Percentiles rank a stretch among this genome's conserved stretches.
Evolutionary conservation across 768 basidiomycete genomes (phyloP).

Genomic region (Auriscalpium vulgare): DNA sequence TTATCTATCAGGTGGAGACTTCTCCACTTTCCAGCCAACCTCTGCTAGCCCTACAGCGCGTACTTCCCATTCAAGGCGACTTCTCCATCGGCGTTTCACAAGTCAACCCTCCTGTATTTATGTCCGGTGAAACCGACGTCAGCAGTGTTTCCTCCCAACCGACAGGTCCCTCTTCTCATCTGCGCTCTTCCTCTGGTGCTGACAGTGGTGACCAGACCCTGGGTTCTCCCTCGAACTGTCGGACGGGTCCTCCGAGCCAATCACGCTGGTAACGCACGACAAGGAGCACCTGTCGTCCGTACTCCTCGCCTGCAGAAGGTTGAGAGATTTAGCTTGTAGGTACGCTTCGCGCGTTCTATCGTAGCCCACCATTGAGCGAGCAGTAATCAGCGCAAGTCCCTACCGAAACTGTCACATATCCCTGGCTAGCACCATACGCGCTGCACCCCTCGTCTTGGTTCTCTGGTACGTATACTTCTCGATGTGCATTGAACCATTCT

Average conservation of each 20-base stretch:
- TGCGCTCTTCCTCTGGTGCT: neutral
- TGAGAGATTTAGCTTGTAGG: conserved; percentile 10
- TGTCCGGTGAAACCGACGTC: no score
- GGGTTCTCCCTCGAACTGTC: conserved; percentile 3
- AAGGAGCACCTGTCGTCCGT: conserved; percentile 6
- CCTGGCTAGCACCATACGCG: conserved; percentile 12
- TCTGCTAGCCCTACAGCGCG: conserved; percentile 8
- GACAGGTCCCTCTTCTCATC: no score
- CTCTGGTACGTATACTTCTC: conserved; percentile 2
- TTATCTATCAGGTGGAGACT: neutral
- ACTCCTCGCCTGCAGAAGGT: conserved; percentile 3
- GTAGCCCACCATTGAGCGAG: neutral
- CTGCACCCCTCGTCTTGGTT: conserved; percentile 10
- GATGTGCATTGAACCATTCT: neutral
- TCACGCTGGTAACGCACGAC: conserved; percentile 3
- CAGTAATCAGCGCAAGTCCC: conserved; percentile 1
- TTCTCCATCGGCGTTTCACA: conserved; percentile 13
- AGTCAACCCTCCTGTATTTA: neutral
- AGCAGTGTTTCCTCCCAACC: no score
- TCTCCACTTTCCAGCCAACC: neutral
- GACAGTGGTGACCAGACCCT: neutral
- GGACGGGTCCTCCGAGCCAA: neutral
- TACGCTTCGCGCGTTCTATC: neutral
- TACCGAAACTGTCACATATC: neutral
- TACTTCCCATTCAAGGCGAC: conserved; percentile 4